Evolutionary conservation across 148 eudicot genomes (phyloP), one percentile per base, ranked within the genome.

Genomic region (Vaccinium vitisidaea): DNA sequence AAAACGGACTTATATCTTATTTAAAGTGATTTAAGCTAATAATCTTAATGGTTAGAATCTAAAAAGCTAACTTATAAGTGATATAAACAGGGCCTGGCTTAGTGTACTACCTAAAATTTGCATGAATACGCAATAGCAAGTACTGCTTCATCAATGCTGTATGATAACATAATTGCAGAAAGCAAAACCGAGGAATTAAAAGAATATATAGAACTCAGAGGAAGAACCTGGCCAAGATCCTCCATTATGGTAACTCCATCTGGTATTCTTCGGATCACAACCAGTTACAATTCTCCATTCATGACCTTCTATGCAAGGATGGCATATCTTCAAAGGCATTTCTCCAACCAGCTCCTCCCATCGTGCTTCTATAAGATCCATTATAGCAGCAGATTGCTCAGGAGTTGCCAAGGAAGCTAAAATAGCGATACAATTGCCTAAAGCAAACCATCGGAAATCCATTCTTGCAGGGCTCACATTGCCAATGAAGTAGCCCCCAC

Each of bases 211-310:
- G 2, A 69, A 69, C 18, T 30, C 74, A 49, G 84, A 71, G 80
- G 86, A 75, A 59, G 88, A 86, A 96, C 99, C 99, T 94, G 99
- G 99, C 99, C 99, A 96, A 73, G 99, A 93, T 85, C 99, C 99
- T 83, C 98, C 98, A 79, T 96, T 96, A 79, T 96, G 99, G 88
- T 96, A 96, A 90, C 99, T 96, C 99, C 99, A 96, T 91, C 98
- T 90, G 49, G 97, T 96, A 88, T 96, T 96, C 90, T 96, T 96
- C 30, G 99, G 99, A 86, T 96, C 99, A 89, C 98, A 96, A 54
- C 99, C 99, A 1, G 99, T 96, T 74, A 93, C 94, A 70, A 93
- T 96, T 77, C 97, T 91, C 99, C 99, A 96, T 88, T 96, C 99
- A 82, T 96, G 99, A 85, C 94, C 90, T 89, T 96, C 99, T 73